Conservation (phyloP, 768 basidiomycete species). For the Kondoa subrosea region DNA sequence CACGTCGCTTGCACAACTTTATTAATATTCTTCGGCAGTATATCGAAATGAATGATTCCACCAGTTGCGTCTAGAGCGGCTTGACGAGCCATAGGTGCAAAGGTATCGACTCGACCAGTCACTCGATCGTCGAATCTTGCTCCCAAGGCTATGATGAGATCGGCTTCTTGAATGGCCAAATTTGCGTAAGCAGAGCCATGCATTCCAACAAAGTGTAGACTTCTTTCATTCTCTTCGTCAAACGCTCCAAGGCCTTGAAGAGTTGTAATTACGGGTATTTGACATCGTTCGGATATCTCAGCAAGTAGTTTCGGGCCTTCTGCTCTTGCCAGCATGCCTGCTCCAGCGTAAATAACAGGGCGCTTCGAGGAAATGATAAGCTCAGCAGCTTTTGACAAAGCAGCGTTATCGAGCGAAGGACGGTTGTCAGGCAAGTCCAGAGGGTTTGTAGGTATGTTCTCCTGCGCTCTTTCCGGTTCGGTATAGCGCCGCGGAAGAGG, state of each 20-base stretch:
- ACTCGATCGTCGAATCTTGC: constrained; percentile 96
- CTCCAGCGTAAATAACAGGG: constrained; percentile 83
- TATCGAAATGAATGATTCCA: constrained; percentile 98
- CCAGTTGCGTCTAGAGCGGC: constrained; percentile 73
- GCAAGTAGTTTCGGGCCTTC: constrained; percentile 66
- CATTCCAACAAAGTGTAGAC: constrained; percentile 97
- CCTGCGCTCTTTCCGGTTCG: constrained; percentile 11
- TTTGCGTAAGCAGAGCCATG: constrained; percentile 96
- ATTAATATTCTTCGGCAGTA: constrained; percentile 96
- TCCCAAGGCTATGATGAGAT: constrained; percentile 93
- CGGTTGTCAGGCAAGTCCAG: constrained; percentile 43
- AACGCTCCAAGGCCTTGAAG: constrained; percentile 89
- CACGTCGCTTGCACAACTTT: constrained; percentile 92
- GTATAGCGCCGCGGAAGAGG: constrained; percentile 38
- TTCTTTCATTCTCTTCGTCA: constrained; percentile 66
- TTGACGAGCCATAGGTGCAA: constrained; percentile 74
- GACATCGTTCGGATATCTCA: constrained; percentile 60
- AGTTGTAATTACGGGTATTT: constrained; percentile 97
- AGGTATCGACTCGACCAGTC: constrained; percentile 70
- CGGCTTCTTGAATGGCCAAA: constrained; percentile 90
- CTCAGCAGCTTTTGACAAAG: constrained; percentile 65
- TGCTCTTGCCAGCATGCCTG: constrained; percentile 67
- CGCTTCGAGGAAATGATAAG: constrained; percentile 82
- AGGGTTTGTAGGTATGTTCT: constrained; percentile 13
- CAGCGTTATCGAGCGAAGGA: constrained; percentile 44